Conservation (phyloP, 305 asterid species). For the Ajuga reptans region DNA sequence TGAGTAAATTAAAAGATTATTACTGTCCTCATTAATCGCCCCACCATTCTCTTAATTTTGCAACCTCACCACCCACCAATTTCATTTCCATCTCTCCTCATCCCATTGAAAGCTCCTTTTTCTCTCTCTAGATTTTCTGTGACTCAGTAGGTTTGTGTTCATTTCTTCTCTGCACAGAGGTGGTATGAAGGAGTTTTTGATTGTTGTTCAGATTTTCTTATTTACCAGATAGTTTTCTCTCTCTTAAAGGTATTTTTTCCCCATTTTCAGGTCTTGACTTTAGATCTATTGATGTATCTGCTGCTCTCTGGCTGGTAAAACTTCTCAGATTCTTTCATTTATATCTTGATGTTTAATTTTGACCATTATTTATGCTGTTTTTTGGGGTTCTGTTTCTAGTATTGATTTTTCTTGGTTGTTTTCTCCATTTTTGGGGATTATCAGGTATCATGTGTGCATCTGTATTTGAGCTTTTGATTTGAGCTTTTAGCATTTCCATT, state of each 20-base stretch:
- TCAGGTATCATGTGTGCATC: constrained; percentile 5
- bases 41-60: constrained; percentile 34
- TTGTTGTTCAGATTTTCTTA: constrained; percentile 6
- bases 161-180: constrained; percentile 23
- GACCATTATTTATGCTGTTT: constrained; percentile 15
- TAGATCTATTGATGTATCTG: constrained; percentile 52
- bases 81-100: constrained; percentile 32
- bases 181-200: constrained; percentile 28
- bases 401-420: constrained; percentile 17
- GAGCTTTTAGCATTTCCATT: background rate
- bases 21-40: constrained; percentile 42
- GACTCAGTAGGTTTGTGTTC: constrained; percentile 26
- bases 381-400: constrained; percentile 16
- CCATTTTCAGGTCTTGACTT: constrained; percentile 48
- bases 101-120: constrained; percentile 22
- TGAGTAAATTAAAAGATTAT: constrained; percentile 44
- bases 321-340: constrained; percentile 23
- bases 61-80: constrained; percentile 51
- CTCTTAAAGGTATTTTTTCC: constrained; percentile 13
- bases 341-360: constrained; percentile 21
- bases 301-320: constrained; percentile 53
- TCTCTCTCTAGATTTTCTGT: constrained; percentile 21
- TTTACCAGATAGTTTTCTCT: background rate
- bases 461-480: background rate
- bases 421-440: constrained; percentile 20